phyloP scores from a whole-genome alignment of 2,329 filamentous ascomycete species.

The Colletotrichum orbiculare region DNA sequence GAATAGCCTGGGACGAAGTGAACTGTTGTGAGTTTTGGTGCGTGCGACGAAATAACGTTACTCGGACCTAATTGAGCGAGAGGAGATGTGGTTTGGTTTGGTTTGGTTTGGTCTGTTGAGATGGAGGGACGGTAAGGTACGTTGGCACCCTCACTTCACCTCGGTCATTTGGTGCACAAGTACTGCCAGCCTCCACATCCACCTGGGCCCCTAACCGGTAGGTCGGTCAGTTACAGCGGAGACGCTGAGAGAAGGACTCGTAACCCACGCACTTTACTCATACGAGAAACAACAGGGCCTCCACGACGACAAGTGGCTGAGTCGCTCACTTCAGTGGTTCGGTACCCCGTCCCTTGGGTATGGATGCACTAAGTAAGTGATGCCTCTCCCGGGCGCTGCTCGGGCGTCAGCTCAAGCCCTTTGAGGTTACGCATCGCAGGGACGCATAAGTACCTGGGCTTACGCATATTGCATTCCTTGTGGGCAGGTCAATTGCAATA shows the following conservation, averaged over 20 bases:
- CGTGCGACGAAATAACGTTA: constrained; percentile 28
- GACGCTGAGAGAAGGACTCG: constrained; percentile 9
- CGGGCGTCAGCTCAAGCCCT: constrained; percentile 30
- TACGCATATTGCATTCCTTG: no score
- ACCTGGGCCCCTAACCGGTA: no score
- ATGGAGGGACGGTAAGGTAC: constrained; percentile 21
- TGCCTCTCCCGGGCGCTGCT: constrained; percentile 28
- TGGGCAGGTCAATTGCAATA: no score
- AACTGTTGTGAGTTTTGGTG: constrained; percentile 28
- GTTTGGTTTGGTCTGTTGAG: no score
- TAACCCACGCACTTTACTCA: constrained; percentile 14
- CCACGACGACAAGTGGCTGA: constrained; percentile 33
- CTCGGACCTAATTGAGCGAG: constrained; percentile 24
- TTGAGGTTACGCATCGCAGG: no score
- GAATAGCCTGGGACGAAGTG: constrained; percentile 14
- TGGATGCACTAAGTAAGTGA: background rate
- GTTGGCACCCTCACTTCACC: background rate
- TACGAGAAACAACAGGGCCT: background rate
- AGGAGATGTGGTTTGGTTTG: constrained; percentile 8
- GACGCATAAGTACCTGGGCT: no score
- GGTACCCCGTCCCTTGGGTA: no score
- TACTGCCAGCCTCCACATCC: no score
- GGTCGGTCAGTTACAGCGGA: constrained; percentile 4
- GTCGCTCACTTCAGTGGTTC: constrained; percentile 33
- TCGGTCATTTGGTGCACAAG: no score